A percentile compares a stretch with the other conserved stretches of the same genome.
Conservation (phyloP, 768 basidiomycete genomes). For the Leccinum aurantiacum region DNA sequence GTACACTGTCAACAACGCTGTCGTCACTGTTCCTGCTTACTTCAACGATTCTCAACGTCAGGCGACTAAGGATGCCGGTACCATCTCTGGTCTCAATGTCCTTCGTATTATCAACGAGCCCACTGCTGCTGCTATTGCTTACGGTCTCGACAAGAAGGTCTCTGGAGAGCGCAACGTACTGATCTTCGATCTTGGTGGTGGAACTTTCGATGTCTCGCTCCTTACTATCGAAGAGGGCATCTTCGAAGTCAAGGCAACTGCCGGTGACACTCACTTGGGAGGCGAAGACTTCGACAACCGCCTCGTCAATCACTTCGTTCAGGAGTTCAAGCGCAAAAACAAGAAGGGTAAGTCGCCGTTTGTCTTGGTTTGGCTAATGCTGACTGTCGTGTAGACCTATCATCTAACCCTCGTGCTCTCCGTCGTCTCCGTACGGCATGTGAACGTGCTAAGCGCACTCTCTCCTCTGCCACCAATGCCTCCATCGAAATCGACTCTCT, state of each 20-base stretch:
- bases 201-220: conserved; percentile 97
- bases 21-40: conserved; percentile 96
- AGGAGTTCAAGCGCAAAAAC: conserved; percentile 97
- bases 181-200: conserved; percentile 98
- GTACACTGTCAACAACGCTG: conserved; percentile 79
- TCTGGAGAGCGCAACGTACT: conserved; percentile 90
- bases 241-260: conserved; percentile 97
- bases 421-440: conserved; percentile 97
- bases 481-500: conserved; percentile 98
- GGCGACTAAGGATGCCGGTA: conserved; percentile 97
- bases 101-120: conserved; percentile 99
- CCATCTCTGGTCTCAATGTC: conserved; percentile 91
- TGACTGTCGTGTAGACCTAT: conserved; percentile 59
- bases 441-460: conserved; percentile 97
- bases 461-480: conserved; percentile 94
- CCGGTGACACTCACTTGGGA: conserved; percentile 97
- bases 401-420: conserved; percentile 89
- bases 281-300: conserved; percentile 99
- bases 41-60: conserved; percentile 99
- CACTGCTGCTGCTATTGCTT: conserved; percentile 96
- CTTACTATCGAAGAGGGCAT: conserved; percentile 96
- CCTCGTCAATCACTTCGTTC: conserved; percentile 94
- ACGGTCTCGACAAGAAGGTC: conserved; percentile 96
- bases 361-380: not conserved
- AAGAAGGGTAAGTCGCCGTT: conserved; percentile 69